A percentile compares a stretch with the other conserved stretches of the same genome.
phyloP scores from a whole-genome alignment of 2,329 filamentous ascomycete genomes.

The Aureobasidium sp. region DNA sequence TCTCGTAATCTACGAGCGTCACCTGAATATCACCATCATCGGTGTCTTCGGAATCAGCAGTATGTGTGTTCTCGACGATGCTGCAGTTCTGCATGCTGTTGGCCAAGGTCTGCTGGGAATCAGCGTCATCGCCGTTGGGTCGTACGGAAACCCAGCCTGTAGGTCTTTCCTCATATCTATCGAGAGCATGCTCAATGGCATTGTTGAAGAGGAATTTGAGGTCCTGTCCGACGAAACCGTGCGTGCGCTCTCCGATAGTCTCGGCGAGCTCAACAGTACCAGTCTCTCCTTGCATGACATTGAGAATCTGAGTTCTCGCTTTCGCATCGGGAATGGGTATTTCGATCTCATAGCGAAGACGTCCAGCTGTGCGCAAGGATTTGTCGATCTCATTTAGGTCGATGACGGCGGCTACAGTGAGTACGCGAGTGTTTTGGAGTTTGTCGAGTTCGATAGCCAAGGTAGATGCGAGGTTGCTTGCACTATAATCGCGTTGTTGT shows the following conservation, averaged over 20 bases:
- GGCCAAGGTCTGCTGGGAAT: background rate
- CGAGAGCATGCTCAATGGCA: conserved; percentile 38
- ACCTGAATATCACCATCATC: conserved; percentile 14
- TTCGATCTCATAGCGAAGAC: conserved; percentile 62
- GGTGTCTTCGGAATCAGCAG: background rate
- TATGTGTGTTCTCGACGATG: background rate
- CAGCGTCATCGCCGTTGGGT: background rate
- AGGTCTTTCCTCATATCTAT: conserved; percentile 24
- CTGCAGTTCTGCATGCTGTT: background rate
- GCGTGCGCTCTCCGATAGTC: conserved; percentile 64
- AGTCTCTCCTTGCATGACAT: conserved; percentile 48
- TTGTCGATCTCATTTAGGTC: conserved; percentile 66
- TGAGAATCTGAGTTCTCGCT: conserved; percentile 67
- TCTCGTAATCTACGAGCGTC: conserved; percentile 49
- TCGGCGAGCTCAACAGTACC: conserved; percentile 46
- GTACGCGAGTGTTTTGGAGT: conserved; percentile 50
- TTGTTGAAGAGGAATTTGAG: conserved; percentile 57
- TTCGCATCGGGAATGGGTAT: conserved; percentile 68
- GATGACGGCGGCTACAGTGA: conserved; percentile 70
- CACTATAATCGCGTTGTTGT: conserved; percentile 38
- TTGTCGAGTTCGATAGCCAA: conserved; percentile 50
- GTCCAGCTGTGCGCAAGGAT: conserved; percentile 56
- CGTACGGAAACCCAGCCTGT: conserved; percentile 4
- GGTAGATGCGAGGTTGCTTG: conserved; percentile 28
- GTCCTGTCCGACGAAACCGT: conserved; percentile 80